Conservation (phyloP, 495 filamentous ascomycete species). For the Amniculicola lignicola region DNA sequence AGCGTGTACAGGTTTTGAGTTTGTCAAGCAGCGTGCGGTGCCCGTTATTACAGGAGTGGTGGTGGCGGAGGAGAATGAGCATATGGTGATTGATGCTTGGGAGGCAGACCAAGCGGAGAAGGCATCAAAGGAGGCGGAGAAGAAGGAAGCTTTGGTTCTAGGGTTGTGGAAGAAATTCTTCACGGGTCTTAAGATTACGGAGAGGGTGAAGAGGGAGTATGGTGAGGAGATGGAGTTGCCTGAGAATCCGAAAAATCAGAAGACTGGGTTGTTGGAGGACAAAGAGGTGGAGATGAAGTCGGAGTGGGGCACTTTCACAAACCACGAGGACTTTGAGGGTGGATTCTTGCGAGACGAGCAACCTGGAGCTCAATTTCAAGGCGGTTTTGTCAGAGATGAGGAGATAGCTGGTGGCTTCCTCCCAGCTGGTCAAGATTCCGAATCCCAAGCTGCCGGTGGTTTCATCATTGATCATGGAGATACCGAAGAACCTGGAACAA, state of each 20-base stretch:
- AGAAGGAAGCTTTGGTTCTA: conserved; percentile 70
- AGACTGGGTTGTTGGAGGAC: neutral
- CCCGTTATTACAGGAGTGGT: conserved; percentile 90
- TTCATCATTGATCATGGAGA: conserved; percentile 26
- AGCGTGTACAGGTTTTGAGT: conserved; percentile 95
- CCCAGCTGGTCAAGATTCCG: conserved; percentile 2
- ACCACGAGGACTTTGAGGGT: conserved; percentile 30
- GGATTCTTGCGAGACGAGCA: conserved; percentile 26
- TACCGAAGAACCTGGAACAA: neutral
- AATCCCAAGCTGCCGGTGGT: conserved; percentile 2
- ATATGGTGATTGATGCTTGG: conserved; percentile 74
- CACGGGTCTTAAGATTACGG: conserved; percentile 76
- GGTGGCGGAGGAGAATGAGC: conserved; percentile 73
- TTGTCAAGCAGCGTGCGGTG: conserved; percentile 86
- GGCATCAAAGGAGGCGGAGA: conserved; percentile 73
- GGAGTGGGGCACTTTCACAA: conserved; percentile 30
- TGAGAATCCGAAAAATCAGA: conserved; percentile 30
- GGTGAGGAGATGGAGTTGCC: conserved; percentile 43
- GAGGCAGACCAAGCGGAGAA: conserved; percentile 73
- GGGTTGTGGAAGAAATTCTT: conserved; percentile 82
- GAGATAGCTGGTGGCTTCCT: conserved; percentile 15
- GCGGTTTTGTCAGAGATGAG: conserved; percentile 23
- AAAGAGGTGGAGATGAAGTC: conserved; percentile 8
- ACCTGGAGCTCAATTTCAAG: neutral
- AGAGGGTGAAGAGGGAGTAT: conserved; percentile 77